Evolutionary conservation across 305 asterid genomes (phyloP).

Genomic region (Fraxinus sp.): DNA sequence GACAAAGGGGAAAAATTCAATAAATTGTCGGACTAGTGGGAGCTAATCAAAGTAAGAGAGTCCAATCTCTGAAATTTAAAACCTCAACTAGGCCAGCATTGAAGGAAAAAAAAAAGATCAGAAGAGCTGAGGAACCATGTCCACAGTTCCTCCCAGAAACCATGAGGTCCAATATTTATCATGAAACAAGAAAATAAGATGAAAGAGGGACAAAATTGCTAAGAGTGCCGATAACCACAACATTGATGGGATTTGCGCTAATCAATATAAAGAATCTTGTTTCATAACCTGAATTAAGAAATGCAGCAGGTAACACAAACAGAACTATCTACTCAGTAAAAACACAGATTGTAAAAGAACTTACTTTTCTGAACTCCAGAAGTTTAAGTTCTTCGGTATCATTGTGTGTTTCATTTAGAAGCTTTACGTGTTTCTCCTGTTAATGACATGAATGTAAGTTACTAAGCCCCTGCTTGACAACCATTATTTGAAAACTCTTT

Average conservation of each 20-base stretch:
- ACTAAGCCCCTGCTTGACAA: constrained; percentile 10
- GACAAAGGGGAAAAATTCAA: constrained; percentile 2
- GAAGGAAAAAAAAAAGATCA: background rate
- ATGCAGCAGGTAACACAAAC: background rate
- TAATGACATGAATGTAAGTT: constrained; percentile 20
- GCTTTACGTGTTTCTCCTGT: constrained; percentile 67
- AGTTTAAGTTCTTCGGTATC: constrained; percentile 54
- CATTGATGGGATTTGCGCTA: background rate
- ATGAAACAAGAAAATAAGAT: background rate
- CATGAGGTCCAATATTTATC: background rate
- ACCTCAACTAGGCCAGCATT: background rate
- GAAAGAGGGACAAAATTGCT: background rate
- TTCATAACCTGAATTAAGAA: background rate
- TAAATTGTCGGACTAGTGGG: background rate
- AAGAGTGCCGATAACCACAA: background rate
- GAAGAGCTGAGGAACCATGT: background rate
- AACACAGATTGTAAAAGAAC: constrained; percentile 15
- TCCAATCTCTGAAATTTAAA: background rate
- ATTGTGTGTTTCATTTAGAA: constrained; percentile 47
- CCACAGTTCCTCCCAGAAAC: background rate
- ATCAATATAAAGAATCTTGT: background rate
- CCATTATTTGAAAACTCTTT: background rate
- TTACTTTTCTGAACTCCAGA: constrained; percentile 60
- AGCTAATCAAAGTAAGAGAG: background rate
- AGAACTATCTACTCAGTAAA: constrained; percentile 14